phyloP scores from a whole-genome alignment of 108 stramenopile genomes.

The Discostella pseudostelligera region DNA sequence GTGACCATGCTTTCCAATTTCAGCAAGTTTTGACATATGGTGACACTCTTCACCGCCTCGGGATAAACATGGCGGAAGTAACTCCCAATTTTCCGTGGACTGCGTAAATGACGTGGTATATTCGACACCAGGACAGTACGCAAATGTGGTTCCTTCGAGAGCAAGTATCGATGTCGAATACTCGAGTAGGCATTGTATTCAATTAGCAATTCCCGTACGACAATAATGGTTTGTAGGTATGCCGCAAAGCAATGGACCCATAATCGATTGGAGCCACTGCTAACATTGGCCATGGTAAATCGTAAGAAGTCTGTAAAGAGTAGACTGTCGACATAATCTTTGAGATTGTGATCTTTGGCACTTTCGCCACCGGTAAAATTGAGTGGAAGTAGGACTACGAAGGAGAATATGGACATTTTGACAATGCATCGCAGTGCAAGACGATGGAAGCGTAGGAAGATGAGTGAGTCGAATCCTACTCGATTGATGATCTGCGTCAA shows the following conservation, averaged over 20 bases:
- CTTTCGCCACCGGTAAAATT: constrained; percentile 84
- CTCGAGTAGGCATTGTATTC: constrained; percentile 86
- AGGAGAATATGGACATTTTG: constrained; percentile 87
- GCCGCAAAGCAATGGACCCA: constrained; percentile 91
- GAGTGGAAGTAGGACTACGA: constrained; percentile 79
- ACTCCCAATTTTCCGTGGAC: constrained; percentile 64
- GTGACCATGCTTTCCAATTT: constrained; percentile 63
- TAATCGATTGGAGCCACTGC: constrained; percentile 63
- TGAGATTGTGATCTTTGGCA: constrained; percentile 70
- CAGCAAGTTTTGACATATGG: constrained; percentile 86
- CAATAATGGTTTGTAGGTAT: constrained; percentile 82
- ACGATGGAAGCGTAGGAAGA: constrained; percentile 86
- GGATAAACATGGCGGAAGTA: constrained; percentile 90
- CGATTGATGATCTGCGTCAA: constrained; percentile 68
- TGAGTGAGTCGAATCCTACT: constrained; percentile 86
- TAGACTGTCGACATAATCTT: constrained; percentile 68
- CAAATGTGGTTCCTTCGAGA: constrained; percentile 82
- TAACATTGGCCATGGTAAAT: constrained; percentile 90
- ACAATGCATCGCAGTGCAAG: constrained; percentile 85
- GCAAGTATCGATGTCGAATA: constrained; percentile 85
- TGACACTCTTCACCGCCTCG: constrained; percentile 78
- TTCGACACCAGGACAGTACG: constrained; percentile 84
- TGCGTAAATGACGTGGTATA: constrained; percentile 85
- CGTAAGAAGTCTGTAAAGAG: constrained; percentile 82
- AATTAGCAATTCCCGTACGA: constrained; percentile 71